phyloP scores from a whole-genome alignment of 768 basidiomycete genomes.

The Lactarius sp. region DNA sequence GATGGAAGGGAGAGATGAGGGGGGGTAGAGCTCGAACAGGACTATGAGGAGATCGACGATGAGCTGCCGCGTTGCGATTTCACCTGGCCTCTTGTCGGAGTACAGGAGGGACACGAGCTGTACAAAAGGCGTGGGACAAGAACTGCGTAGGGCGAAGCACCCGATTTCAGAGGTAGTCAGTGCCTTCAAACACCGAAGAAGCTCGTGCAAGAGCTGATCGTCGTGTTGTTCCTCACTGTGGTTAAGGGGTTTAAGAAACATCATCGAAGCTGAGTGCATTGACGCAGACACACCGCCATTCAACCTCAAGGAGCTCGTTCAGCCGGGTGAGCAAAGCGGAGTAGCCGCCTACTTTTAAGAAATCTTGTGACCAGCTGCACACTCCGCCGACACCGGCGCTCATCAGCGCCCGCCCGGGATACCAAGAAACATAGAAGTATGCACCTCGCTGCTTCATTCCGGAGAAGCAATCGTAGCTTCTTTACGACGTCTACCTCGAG shows the following conservation, averaged over 20 bases:
- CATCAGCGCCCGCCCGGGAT: constrained; percentile 1
- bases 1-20: constrained; percentile 56
- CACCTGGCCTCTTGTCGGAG: constrained; percentile 98
- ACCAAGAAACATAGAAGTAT: neutral
- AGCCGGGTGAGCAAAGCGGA: constrained; percentile 74
- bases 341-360: constrained; percentile 82
- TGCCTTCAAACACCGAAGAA: constrained; percentile 91
- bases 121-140: constrained; percentile 81
- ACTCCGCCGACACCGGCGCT: neutral
- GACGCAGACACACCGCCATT: constrained; percentile 73
- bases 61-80: constrained; percentile 82
- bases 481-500: constrained; percentile 86
- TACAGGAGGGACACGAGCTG: constrained; percentile 82
- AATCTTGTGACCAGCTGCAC: constrained; percentile 83
- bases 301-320: constrained; percentile 88
- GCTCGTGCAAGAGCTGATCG: constrained; percentile 87
- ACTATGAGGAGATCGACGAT: constrained; percentile 85
- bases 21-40: constrained; percentile 85
- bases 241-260: neutral
- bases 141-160: constrained; percentile 84
- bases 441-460: constrained; percentile 88
- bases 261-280: neutral
- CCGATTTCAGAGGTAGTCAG: constrained; percentile 87
- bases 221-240: constrained; percentile 95
- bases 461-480: constrained; percentile 76